Conservation (phyloP, 2,329 filamentous ascomycete genomes). For the Paradendryphiella salina region DNA sequence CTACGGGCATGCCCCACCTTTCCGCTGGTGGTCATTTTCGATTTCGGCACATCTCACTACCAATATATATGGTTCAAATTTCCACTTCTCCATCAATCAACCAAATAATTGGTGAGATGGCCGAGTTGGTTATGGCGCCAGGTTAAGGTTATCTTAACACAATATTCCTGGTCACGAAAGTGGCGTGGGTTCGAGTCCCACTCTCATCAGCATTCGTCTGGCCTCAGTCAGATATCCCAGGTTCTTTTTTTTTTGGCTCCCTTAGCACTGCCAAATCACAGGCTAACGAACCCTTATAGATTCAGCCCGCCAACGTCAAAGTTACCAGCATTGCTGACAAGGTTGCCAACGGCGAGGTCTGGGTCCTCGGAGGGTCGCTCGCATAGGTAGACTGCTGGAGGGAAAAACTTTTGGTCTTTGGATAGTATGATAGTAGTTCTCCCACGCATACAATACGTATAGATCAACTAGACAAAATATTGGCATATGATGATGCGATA, state of each 20-base stretch:
- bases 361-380: slow-evolving; percentile 68
- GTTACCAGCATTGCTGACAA: slow-evolving; percentile 73
- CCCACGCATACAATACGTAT: no score
- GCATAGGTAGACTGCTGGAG: slow-evolving; percentile 30
- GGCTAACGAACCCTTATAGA: slow-evolving; percentile 49
- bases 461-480: no score
- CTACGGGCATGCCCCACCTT: slow-evolving; percentile 5
- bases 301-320: slow-evolving; percentile 79
- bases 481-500: no score
- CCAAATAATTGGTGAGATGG: slow-evolving; percentile 15
- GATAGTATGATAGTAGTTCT: background rate
- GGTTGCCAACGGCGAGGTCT: slow-evolving; percentile 87
- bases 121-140: slow-evolving; percentile 42
- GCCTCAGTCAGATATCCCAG: slow-evolving; percentile 25
- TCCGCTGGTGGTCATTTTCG: slow-evolving; percentile 3
- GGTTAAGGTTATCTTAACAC: slow-evolving; percentile 35
- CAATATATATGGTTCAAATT: slow-evolving; percentile 2
- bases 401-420: background rate
- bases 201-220: slow-evolving; percentile 47
- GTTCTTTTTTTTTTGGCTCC: slow-evolving; percentile 24
- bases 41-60: background rate
- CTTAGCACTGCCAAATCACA: background rate
- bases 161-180: slow-evolving; percentile 46
- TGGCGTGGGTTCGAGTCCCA: slow-evolving; percentile 49
- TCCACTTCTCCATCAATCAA: slow-evolving; percentile 15